Base-by-base conservation (phyloP, 345 rosid genomes). In the Lepidium sativum region DNA sequence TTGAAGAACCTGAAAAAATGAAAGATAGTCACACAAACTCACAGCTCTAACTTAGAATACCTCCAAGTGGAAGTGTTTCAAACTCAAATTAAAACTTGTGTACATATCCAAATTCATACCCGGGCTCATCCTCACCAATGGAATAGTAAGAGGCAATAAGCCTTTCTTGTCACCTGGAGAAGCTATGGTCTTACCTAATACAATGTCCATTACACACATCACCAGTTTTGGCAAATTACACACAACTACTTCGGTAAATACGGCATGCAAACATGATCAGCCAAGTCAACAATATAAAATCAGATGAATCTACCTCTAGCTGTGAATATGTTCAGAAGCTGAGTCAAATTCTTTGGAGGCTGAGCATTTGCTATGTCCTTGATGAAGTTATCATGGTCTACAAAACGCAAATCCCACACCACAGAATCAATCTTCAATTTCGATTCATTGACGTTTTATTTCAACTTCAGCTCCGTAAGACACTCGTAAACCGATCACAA, bases 101-200 rank as follows among this genome's bases (percentile, higher is more conserved):
- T 16, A 48, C 18, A 51, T 10, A 7, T 37, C 42, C 29, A 2
- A 9, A 43, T 53, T 20, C 73, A 54, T 69, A 86, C 98, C 94
- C 18, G 83, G 84, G 54, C 70, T 70, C 67, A 74, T 74, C 70
- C 75, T 71, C 39, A 84, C 77, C 40, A 88, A 70, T 20, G 96
- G 89, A 79, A 88, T 80, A 53, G 77, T 83, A 70, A 91, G 87
- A 23, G 96, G 94, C 16, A 86, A 80, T 32, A 84, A 60, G 11
- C 94, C 90, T 72, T 81, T 74, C 83, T 76, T 86, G n/a, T 84
- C 77, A 76, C 87, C 84, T 42, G 96, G 95, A 73, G 96, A 83
- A 53, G 82, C 58, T 45, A 91, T 73, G 54, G 80, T 77, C 64
- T 85, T 87, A 64, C 96, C 96, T 85, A 68, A 56, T 39, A 62